Conservation (phyloP, 2,329 filamentous ascomycete species). For the Exophiala mesophila region DNA sequence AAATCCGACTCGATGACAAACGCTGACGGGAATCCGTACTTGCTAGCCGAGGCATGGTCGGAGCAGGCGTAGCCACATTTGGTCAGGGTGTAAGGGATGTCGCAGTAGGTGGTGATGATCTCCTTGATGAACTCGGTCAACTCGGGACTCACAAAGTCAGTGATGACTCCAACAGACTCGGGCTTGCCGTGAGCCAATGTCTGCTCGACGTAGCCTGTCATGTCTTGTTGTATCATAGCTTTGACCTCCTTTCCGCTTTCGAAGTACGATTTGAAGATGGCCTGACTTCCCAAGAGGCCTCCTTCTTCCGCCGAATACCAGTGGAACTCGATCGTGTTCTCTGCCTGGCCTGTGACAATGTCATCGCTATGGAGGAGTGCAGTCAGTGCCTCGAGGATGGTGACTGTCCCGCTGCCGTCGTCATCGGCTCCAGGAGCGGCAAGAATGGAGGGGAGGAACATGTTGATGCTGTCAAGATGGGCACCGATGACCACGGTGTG, state of each 20-base stretch:
- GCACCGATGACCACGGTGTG: constrained; percentile 85
- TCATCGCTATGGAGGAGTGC: constrained; percentile 70
- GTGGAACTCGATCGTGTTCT: constrained; percentile 92
- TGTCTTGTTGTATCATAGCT: constrained; percentile 97
- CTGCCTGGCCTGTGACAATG: constrained; percentile 64
- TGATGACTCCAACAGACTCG: constrained; percentile 87
- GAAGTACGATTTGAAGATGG: constrained; percentile 79
- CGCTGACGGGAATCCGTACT: constrained; percentile 60
- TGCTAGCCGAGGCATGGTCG: constrained; percentile 64
- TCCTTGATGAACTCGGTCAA: constrained; percentile 88
- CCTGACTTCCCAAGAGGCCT: constrained; percentile 80
- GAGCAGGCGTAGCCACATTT: constrained; percentile 82
- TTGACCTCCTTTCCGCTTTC: constrained; percentile 69
- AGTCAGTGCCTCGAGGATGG: constrained; percentile 85
- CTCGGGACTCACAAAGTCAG: constrained; percentile 77
- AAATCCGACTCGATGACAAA: constrained; percentile 62
- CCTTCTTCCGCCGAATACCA: constrained; percentile 93
- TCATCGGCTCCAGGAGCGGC: constrained; percentile 92
- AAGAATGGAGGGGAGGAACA: constrained; percentile 78
- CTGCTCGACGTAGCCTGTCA: constrained; percentile 84
- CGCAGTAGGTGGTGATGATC: constrained; percentile 81
- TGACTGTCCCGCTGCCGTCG: constrained; percentile 87
- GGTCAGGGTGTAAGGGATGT: constrained; percentile 79
- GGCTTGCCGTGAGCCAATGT: constrained; percentile 76
- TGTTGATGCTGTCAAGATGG: constrained; percentile 92